Percentiles rank a stretch among this genome's conserved stretches.
phyloP scores from a whole-genome alignment of 306 rosid species.

The peach (Prunus persica) region DNA sequence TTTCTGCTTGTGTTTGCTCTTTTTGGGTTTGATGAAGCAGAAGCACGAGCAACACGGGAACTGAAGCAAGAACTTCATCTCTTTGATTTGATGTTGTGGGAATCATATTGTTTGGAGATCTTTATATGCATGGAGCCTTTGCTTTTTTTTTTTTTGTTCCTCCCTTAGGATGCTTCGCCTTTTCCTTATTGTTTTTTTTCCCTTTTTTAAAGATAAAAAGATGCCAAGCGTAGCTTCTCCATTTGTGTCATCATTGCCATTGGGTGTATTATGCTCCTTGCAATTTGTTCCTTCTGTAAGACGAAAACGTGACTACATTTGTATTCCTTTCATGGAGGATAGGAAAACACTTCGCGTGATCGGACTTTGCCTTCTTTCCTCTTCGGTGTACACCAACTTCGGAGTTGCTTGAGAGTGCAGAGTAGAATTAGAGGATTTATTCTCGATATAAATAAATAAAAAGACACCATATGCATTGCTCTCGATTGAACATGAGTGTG shows the following conservation, averaged over 20 bases:
- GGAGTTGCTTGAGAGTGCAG: too few relatives aligned
- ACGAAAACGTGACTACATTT: neutral
- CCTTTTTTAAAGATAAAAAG: constrained; percentile 12
- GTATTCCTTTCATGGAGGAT: neutral
- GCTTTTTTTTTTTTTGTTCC: neutral
- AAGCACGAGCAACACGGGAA: constrained; percentile 61
- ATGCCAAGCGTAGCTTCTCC: constrained; percentile 36
- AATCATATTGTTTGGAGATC: constrained; percentile 17
- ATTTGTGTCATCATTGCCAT: neutral
- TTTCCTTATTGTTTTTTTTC: neutral
- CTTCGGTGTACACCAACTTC: too few relatives aligned
- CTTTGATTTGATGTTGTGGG: constrained; percentile 21
- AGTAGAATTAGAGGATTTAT: too few relatives aligned
- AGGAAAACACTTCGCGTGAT: neutral
- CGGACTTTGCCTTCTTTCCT: neutral
- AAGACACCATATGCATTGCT: too few relatives aligned
- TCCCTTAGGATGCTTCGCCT: constrained; percentile 24
- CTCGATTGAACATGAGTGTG: too few relatives aligned
- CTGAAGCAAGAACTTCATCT: constrained; percentile 55
- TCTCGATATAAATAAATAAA: too few relatives aligned
- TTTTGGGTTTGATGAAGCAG: constrained; percentile 46
- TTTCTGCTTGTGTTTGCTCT: constrained; percentile 41
- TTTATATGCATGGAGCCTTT: constrained; percentile 12
- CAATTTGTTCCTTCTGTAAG: neutral
- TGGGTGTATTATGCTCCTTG: constrained; percentile 8